A percentile compares a stretch with the other conserved stretches of the same genome.
These are phyloP conservation scores for Pleurotus ostreatus DNA, from an alignment of 768 basidiomycete species.

Conservation along the genomic window DNA sequence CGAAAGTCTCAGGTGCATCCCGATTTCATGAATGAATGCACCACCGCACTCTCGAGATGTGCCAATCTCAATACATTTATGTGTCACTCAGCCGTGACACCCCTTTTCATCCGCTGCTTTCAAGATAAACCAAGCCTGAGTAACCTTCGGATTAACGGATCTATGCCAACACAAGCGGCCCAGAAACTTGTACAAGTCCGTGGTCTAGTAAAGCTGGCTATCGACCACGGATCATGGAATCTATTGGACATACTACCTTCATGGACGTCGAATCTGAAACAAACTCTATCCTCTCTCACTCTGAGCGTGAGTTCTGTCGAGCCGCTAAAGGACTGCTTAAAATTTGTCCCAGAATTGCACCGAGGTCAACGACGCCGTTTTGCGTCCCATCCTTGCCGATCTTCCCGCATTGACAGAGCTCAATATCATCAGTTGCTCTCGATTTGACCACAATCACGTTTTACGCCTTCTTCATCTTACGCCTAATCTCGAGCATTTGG, in stretches of 20 bases:
- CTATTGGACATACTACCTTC: constrained; percentile 53
- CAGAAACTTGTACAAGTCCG: constrained; percentile 34
- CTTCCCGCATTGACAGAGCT: constrained; percentile 54
- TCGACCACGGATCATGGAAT: constrained; percentile 64
- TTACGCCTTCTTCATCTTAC: constrained; percentile 43
- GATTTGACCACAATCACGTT: constrained; percentile 48
- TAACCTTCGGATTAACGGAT: constrained; percentile 45
- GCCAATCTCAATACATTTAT: constrained; percentile 53
- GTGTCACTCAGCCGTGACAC: constrained; percentile 45
- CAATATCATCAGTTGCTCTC: constrained; percentile 58
- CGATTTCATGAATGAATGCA: constrained; percentile 49
- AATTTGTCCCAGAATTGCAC: constrained; percentile 43
- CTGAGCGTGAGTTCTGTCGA: constrained; percentile 47
- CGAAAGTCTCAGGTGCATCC: constrained; percentile 35
- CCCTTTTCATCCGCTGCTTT: constrained; percentile 46
- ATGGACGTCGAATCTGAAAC: constrained; percentile 44
- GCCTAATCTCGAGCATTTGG: constrained; percentile 55
- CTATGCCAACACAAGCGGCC: constrained; percentile 50
- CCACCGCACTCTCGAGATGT: constrained; percentile 42
- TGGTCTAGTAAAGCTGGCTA: constrained; percentile 39
- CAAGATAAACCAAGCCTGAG: constrained; percentile 39
- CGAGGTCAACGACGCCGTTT: constrained; percentile 47
- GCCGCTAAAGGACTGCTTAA: background rate
- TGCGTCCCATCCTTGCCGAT: constrained; percentile 42
- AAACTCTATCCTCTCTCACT: constrained; percentile 49